Conservation (phyloP, 805 yeast species). For the Kodamaea leandrae region DNA sequence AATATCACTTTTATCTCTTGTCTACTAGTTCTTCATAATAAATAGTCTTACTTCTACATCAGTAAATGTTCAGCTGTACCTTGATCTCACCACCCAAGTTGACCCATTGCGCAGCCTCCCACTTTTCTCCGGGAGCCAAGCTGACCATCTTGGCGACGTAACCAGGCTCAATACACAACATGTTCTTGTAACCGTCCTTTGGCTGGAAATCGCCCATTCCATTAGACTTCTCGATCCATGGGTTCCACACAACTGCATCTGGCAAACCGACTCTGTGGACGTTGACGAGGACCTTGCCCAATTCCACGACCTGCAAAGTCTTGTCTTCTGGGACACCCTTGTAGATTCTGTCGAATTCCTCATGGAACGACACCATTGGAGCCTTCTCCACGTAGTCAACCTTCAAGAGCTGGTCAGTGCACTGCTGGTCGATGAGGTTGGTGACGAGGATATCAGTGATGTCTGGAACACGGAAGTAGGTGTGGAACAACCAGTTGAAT, state of each 20-base stretch:
- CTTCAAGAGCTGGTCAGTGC: conserved; percentile 72
- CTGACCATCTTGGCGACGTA: conserved; percentile 66
- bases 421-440: conserved; percentile 69
- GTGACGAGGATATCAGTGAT: conserved; percentile 74
- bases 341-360: conserved; percentile 86
- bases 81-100: conserved; percentile 59
- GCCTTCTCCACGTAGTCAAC: conserved; percentile 64
- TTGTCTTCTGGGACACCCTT: conserved; percentile 54
- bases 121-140: conserved; percentile 67
- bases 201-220: conserved; percentile 90
- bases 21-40: too few relatives aligned
- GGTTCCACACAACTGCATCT: conserved; percentile 92
- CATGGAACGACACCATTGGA: conserved; percentile 70
- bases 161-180: conserved; percentile 97
- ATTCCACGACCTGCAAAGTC: conserved; percentile 63
- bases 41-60: too few relatives aligned
- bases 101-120: conserved; percentile 69
- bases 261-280: conserved; percentile 63
- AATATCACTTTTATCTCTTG: too few relatives aligned
- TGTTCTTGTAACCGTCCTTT: conserved; percentile 72
- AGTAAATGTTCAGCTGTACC: conserved; percentile 50
- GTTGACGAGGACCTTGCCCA: conserved; percentile 69
- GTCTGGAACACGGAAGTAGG: conserved; percentile 74
- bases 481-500: conserved; percentile 94
- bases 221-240: conserved; percentile 82